Conservation (phyloP, 176 grass and related monocot genomes). For the Avena atlantica region DNA sequence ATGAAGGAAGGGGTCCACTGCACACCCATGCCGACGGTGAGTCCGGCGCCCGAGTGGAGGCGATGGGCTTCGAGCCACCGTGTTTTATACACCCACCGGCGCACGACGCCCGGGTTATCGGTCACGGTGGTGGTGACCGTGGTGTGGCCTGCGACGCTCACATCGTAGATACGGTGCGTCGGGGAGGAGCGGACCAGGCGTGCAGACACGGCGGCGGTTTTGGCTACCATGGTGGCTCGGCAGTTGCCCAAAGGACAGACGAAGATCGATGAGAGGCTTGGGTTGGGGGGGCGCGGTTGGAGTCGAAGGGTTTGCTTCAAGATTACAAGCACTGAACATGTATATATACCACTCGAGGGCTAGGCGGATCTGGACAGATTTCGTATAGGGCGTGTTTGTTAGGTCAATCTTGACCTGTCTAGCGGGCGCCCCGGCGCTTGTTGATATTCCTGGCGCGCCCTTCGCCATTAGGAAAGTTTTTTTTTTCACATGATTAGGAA, state of each 20-base stretch:
- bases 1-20: background rate
- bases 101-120: background rate
- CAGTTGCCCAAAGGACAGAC: background rate
- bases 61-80: background rate
- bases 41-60: background rate
- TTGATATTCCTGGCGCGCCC: too few relatives aligned
- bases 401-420: too few relatives aligned
- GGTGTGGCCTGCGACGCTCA: background rate
- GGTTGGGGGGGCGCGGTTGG: background rate
- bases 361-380: too few relatives aligned
- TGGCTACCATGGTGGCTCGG: background rate
- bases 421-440: too few relatives aligned
- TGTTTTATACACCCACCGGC: background rate
- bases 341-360: too few relatives aligned
- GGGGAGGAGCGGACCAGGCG: background rate
- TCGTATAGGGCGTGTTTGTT: too few relatives aligned
- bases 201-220: background rate
- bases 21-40: conserved; percentile 1
- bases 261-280: background rate
- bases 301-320: background rate
- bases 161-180: background rate
- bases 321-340: too few relatives aligned
- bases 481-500: too few relatives aligned
- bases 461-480: too few relatives aligned
- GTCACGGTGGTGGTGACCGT: conserved; percentile 32